Evolutionary conservation across 805 yeast species (phyloP), one percentile per base, ranked within the genome.

Genomic region (Jamesozyma piceae): DNA sequence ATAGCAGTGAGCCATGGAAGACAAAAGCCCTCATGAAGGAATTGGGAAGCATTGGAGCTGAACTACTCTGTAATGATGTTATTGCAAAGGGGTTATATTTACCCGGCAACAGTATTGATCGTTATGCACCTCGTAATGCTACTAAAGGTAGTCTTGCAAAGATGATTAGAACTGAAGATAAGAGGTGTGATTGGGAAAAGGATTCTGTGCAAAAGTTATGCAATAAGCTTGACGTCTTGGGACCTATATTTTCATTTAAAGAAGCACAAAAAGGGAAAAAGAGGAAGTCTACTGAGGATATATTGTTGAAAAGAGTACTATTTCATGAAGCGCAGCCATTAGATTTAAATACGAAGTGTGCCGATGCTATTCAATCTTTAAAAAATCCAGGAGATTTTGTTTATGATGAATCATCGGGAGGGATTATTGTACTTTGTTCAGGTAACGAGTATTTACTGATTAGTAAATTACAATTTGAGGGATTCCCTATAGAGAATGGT

Each of bases 21-120:
- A 54, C 58, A 17, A 48, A 53, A 5, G 35, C 44, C 37, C 0
- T 89, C 18, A 66, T 72, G 36, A 64, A 66, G 1, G 71, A 66
- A 39, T 64, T 89, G 17, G 86, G 86, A 0, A 49, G 41, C 0
- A 51, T 66, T 2, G 96, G 96, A 1, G 87, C 87, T 0, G 58
- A 69, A 0, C 58, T 83, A 17, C 64, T 90, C 5, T 11, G 19
- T 11, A 60, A 57, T 0, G 46, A 69, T 0, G 75, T 75, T 0
- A 47, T 88, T 0, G 6, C 15, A 8, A n/a, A 20, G 4, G 26
- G 35, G 4, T 15, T 26, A 19, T 42, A 37, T 28, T 2, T 27
- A 2, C 14, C 11, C 11, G 11, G 10, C 2, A 18, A 27, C 6
- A 18, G 32, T 4, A n/a, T n/a, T n/a, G n/a, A n/a, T n/a, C 10